Evolutionary conservation across 208 protist species (phyloP).

Genomic region (Wallacemonas collosoma): DNA sequence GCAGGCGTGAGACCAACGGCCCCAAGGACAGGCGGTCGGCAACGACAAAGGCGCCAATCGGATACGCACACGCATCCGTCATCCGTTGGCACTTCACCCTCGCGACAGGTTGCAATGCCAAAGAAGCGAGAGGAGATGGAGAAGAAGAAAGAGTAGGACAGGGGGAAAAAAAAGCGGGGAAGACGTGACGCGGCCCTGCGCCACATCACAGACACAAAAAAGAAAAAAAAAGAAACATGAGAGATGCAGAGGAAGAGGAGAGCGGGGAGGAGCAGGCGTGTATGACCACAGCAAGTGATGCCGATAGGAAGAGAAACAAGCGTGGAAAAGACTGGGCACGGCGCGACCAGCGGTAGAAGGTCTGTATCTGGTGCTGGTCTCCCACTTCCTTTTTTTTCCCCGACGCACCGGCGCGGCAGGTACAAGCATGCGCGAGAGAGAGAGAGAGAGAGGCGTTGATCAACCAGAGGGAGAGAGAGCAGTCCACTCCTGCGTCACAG

Average conservation of each 20-base stretch:
- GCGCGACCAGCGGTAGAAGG: too few relatives aligned
- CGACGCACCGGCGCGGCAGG: background rate
- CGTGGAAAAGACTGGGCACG: too few relatives aligned
- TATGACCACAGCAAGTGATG: too few relatives aligned
- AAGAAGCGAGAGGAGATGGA: background rate
- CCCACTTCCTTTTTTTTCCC: background rate
- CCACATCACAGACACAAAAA: too few relatives aligned
- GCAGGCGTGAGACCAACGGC: conserved; percentile 36
- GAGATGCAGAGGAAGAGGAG: too few relatives aligned
- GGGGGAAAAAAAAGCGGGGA: background rate
- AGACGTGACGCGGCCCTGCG: background rate
- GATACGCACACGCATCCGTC: conserved; percentile 25
- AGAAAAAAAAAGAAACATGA: too few relatives aligned
- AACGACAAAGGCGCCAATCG: conserved; percentile 50
- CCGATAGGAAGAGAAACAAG: too few relatives aligned
- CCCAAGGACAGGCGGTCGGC: conserved; percentile 22
- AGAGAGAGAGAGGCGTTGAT: too few relatives aligned
- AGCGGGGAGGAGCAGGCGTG: too few relatives aligned
- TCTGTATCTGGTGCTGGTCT: background rate
- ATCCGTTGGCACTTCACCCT: background rate
- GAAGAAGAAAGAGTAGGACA: background rate
- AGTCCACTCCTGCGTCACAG: too few relatives aligned
- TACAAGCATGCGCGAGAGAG: background rate
- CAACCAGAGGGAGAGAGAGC: too few relatives aligned
- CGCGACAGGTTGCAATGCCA: background rate